Base-by-base conservation (phyloP, 2,329 filamentous ascomycete species). In the Verticillium nonalfalfae region DNA sequence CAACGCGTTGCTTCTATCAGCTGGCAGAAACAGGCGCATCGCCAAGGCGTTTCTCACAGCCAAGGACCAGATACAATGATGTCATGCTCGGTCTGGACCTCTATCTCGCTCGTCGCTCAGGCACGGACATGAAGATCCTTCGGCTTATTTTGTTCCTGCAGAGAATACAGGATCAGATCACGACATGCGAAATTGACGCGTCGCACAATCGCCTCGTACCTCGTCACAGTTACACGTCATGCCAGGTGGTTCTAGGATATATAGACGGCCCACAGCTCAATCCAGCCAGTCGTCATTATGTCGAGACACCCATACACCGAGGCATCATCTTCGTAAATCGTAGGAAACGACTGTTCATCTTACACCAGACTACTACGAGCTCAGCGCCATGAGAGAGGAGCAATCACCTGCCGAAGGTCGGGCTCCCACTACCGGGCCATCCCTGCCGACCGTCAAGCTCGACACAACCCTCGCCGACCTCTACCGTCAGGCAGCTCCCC, bases 381-480 rank as follows among this genome's bases (percentile, higher is more conserved):
- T n/a, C 39, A 40, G 2, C 13, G 15, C 13, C 39, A 40, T 40
- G 13, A 40, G 14, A 14, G 39, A 40, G n/a, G 9, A 36, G 13
- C 9, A 9, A 40, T 40, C 39, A 15, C 10, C 39, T 14, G 2
- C 35, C 2, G 13, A 14, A 14, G 15, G 39, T 15, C 45, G 26
- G 21, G 45, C 21, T 39, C 38, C 26, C 38, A 31, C 36, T 38
- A 13, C n/a, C 3, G 60, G 60, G 60, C 34, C 57, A 7, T 61
- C 64, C 26, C 66, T 73, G n/a, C 74, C 74, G 6, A 69, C 63
- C 1, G 66, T 75, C 54, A 70, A 60, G 11, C 68, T 75, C 7
- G 72, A 75, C 62, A 72, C 68, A 1, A 76, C 74, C 14, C 66
- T 75, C 35, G 65, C 70, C 10, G 71, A 76, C 15, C 71, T 76